These are phyloP conservation scores for Ramicandelaber brevisporus DNA, from an alignment of 192 early-diverging fungal species.

Conservation along the genomic window DNA sequence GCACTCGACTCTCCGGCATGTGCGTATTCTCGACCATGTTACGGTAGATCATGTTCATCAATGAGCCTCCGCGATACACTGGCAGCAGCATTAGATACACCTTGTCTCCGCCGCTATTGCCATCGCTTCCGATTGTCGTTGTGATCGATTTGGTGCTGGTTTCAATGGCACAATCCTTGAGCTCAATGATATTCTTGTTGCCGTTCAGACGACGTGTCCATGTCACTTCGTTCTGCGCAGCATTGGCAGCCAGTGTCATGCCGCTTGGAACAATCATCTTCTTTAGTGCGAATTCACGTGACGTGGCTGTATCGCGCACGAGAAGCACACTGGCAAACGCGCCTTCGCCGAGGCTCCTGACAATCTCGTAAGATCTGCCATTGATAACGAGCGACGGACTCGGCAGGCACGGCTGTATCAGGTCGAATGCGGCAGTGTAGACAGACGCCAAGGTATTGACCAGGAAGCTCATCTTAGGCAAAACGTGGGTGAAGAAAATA, in stretches of 20 bases:
- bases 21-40: constrained; percentile 17
- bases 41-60: constrained; percentile 24
- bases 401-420: constrained; percentile 10
- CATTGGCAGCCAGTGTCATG: constrained; percentile 26
- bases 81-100: constrained; percentile 46
- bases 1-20: constrained; percentile 26
- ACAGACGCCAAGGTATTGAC: constrained; percentile 10
- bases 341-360: constrained; percentile 39
- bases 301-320: constrained; percentile 20
- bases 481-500: constrained; percentile 12
- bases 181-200: constrained; percentile 29
- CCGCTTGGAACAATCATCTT: constrained; percentile 35
- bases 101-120: constrained; percentile 5
- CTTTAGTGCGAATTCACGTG: constrained; percentile 29
- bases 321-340: constrained; percentile 48
- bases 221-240: constrained; percentile 39
- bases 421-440: constrained; percentile 10
- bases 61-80: constrained; percentile 25
- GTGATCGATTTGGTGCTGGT: too few species aligned
- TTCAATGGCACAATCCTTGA: constrained; percentile 10
- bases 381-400: constrained; percentile 27
- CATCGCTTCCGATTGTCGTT: too few species aligned
- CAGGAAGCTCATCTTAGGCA: constrained; percentile 11
- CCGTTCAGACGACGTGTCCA: constrained; percentile 34
- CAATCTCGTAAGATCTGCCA: constrained; percentile 23